Conservation (phyloP, 2,329 filamentous ascomycete species). For the Alternaria longipes region DNA sequence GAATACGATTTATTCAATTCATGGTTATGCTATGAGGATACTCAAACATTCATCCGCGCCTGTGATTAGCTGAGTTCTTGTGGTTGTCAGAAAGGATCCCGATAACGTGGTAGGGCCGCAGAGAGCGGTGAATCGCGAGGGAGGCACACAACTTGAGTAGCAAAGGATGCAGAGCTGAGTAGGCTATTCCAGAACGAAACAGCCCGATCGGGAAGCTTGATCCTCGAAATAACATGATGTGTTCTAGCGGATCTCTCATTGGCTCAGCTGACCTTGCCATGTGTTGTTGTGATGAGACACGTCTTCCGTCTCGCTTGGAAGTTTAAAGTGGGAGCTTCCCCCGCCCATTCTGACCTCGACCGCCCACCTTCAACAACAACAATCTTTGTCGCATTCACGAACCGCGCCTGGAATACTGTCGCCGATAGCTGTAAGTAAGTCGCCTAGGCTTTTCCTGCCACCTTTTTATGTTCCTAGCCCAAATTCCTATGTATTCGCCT, state of each 20-base stretch:
- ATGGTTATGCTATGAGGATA: background rate
- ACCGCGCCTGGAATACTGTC: slow-evolving; percentile 1
- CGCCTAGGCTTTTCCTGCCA: slow-evolving; percentile 16
- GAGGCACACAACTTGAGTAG: background rate
- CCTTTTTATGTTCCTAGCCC: background rate
- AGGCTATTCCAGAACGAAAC: slow-evolving; percentile 2
- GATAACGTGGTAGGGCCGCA: background rate
- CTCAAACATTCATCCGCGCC: background rate
- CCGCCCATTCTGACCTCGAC: slow-evolving; percentile 12
- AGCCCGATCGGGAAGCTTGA: background rate
- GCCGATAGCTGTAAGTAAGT: slow-evolving; percentile 17
- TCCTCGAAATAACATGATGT: background rate
- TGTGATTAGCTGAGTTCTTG: background rate
- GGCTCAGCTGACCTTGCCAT: slow-evolving; percentile 17
- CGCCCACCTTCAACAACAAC: slow-evolving; percentile 23
- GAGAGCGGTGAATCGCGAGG: slow-evolving; percentile 1
- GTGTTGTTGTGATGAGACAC: slow-evolving; percentile 31
- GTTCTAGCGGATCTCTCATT: slow-evolving; percentile 13
- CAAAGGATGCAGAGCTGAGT: background rate
- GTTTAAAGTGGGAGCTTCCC: slow-evolving; percentile 18
- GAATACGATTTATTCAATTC: slow-evolving; percentile 12
- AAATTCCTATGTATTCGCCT: background rate
- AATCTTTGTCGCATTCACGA: slow-evolving; percentile 19
- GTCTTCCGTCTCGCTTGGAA: slow-evolving; percentile 10
- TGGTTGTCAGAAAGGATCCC: background rate